These are phyloP conservation scores for Kwoniella bestiolae DNA, from an alignment of 768 basidiomycete genomes.

Conservation along the genomic window DNA sequence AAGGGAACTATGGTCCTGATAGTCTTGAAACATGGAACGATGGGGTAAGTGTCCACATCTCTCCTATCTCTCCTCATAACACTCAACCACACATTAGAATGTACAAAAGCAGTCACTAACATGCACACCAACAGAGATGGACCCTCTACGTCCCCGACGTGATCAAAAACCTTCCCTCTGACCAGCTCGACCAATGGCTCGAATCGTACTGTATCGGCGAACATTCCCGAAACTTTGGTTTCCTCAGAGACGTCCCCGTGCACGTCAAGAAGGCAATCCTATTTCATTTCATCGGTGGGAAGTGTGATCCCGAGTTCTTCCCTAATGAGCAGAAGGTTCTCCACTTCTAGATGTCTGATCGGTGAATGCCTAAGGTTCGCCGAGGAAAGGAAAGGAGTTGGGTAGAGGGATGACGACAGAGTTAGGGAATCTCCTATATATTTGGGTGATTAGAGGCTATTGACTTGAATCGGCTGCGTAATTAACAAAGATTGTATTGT, in stretches of 20 bases:
- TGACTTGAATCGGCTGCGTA: too few species aligned
- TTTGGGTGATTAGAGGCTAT: too few species aligned
- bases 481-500: too few species aligned
- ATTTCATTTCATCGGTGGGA: conserved; percentile 1
- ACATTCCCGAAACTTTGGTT: conserved; percentile 2
- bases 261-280: neutral
- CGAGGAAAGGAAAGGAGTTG: neutral
- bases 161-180: neutral
- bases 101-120: too few species aligned
- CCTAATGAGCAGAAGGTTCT: neutral
- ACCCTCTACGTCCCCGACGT: neutral
- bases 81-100: too few species aligned
- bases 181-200: conserved; percentile 4
- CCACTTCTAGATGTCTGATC: neutral
- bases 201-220: conserved; percentile 5
- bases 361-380: neutral
- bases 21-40: neutral
- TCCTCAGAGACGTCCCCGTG: neutral
- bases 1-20: neutral
- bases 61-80: too few species aligned
- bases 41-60: neutral
- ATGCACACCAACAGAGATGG: too few species aligned
- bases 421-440: too few species aligned
- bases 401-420: too few species aligned
- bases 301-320: neutral